phyloP scores from a whole-genome alignment of 805 yeast genomes.

The Kluyveromyces starmeri region DNA sequence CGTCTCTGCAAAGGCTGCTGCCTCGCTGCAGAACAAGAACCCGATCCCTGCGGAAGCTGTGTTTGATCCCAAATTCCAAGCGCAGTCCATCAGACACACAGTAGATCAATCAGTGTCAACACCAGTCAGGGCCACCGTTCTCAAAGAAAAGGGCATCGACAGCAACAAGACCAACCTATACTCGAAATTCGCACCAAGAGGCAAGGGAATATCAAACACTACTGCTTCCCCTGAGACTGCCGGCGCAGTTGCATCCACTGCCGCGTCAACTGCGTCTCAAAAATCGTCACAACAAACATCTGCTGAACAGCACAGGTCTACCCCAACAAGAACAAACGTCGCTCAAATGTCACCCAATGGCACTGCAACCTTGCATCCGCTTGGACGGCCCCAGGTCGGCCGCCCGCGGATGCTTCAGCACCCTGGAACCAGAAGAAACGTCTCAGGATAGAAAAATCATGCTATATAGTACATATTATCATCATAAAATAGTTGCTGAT shows the following conservation, averaged over 20 bases:
- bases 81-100: slow-evolving; percentile 47
- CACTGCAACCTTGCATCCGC: not conserved
- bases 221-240: not conserved
- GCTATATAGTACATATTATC: too few species aligned
- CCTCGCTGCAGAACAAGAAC: slow-evolving; percentile 40
- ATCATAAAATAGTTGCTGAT: too few species aligned
- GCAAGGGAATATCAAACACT: slow-evolving; percentile 15
- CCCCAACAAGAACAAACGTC: not conserved
- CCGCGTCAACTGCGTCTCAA: not conserved
- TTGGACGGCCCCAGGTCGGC: slow-evolving; percentile 3
- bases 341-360: not conserved
- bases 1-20: slow-evolving; percentile 60
- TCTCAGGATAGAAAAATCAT: too few species aligned
- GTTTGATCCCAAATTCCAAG: slow-evolving; percentile 51
- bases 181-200: slow-evolving; percentile 27
- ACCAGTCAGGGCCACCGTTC: slow-evolving; percentile 35
- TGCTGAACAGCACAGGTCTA: not conserved
- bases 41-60: slow-evolving; percentile 32
- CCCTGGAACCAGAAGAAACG: slow-evolving; percentile 2
- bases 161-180: slow-evolving; percentile 18
- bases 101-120: slow-evolving; percentile 62
- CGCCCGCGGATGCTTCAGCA: slow-evolving; percentile 4
- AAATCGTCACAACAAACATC: too few species aligned
- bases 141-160: slow-evolving; percentile 20
- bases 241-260: not conserved